Evolutionary conservation across 306 rosid genomes (phyloP).

Genomic region (Cicer judaicum): DNA sequence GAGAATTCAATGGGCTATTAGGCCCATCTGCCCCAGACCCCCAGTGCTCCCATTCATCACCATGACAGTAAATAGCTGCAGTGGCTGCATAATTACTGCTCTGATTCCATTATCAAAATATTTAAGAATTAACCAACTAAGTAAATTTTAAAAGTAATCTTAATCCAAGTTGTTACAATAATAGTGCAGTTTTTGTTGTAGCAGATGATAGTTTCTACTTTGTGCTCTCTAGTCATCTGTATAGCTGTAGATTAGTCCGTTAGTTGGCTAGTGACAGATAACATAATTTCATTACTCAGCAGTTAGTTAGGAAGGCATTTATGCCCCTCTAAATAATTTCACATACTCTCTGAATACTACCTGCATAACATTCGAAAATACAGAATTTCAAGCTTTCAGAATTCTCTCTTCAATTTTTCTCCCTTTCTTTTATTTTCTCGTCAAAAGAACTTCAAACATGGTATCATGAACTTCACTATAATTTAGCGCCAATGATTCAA

Average conservation of each 20-base stretch:
- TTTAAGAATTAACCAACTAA: neutral
- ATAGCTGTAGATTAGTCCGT: slow-evolving; percentile 9
- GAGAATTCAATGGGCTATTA: slow-evolving; percentile 16
- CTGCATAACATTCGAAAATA: neutral
- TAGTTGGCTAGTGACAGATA: neutral
- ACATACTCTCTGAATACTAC: neutral
- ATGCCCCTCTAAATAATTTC: neutral
- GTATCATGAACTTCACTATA: neutral
- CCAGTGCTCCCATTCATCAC: slow-evolving; percentile 19
- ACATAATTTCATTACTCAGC: neutral
- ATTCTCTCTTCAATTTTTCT: neutral
- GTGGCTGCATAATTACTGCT: neutral
- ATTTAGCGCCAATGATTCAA: neutral
- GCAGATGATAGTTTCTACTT: neutral
- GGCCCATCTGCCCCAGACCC: neutral
- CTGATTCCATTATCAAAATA: slow-evolving; percentile 26
- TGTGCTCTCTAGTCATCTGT: neutral
- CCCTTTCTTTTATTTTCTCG: neutral
- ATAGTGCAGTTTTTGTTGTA: neutral
- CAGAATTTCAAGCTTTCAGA: slow-evolving; percentile 1
- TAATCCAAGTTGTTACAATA: neutral
- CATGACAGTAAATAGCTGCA: slow-evolving; percentile 8
- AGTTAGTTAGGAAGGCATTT: slow-evolving; percentile 4
- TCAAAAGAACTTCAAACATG: neutral
- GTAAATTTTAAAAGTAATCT: neutral